Evolutionary conservation across 768 basidiomycete species (phyloP).

Genomic region (Tephrocybe sp.): DNA sequence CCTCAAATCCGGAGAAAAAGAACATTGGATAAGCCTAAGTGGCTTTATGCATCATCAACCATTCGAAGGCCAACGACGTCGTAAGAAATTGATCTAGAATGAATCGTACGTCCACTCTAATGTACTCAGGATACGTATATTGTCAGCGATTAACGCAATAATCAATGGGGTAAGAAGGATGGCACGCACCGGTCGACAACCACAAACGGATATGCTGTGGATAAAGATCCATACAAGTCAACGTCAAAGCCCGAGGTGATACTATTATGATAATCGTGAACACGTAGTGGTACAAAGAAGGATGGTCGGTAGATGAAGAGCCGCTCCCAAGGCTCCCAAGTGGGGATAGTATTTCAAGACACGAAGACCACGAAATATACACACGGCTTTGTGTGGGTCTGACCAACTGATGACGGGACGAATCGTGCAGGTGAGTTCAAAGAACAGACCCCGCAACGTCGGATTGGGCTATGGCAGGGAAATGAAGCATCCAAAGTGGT

Average conservation of each 20-base stretch:
- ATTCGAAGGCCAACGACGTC: neutral
- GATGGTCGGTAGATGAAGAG: neutral
- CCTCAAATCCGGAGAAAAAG: neutral
- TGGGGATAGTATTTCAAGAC: conserved; percentile 7
- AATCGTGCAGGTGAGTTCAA: too few species aligned
- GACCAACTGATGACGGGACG: neutral
- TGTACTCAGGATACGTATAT: neutral
- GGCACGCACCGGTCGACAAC: neutral
- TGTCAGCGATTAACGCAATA: neutral
- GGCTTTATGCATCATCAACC: neutral
- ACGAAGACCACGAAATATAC: conserved; percentile 1
- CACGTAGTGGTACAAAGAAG: conserved; percentile 2
- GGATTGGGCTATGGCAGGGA: conserved; percentile 3
- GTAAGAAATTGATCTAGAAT: neutral
- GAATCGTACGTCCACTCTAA: neutral
- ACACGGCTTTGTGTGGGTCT: conserved; percentile 9
- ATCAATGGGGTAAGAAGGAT: neutral
- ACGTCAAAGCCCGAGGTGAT: neutral
- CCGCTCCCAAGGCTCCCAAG: conserved; percentile 5
- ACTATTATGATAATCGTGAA: neutral
- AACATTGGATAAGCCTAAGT: conserved; percentile 5
- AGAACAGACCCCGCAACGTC: neutral
- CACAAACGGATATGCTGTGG: neutral
- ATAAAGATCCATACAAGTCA: neutral
- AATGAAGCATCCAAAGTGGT: neutral